Conservation (phyloP, 2,329 filamentous ascomycete species). For the Calonectria fujianensis region DNA sequence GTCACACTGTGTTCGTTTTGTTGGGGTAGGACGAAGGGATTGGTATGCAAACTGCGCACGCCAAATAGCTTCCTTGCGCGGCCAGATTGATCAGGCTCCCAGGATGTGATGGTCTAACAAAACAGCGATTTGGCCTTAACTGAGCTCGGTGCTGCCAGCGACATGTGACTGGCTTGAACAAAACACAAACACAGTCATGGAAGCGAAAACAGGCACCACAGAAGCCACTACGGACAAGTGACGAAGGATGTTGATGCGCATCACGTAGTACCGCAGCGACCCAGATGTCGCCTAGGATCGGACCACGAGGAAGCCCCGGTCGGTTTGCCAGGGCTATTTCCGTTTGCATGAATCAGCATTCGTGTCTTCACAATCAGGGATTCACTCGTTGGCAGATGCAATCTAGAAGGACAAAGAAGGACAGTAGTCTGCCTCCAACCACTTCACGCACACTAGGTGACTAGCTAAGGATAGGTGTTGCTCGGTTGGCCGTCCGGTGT, state of each 20-base stretch:
- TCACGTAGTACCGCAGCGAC: slow-evolving; percentile 39
- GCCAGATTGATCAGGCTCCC: slow-evolving; percentile 4
- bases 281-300: slow-evolving; percentile 44
- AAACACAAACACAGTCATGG: not conserved
- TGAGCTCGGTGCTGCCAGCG: not conserved
- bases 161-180: slow-evolving; percentile 5
- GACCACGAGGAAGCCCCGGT: slow-evolving; percentile 27
- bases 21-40: slow-evolving; percentile 13
- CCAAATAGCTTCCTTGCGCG: not conserved
- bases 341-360: not conserved
- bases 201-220: not conserved
- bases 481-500: not conserved
- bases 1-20: not conserved
- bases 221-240: slow-evolving; percentile 3
- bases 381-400: not conserved
- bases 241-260: slow-evolving; percentile 19
- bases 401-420: not conserved
- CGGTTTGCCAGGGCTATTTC: not conserved
- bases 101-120: not conserved
- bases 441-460: not conserved
- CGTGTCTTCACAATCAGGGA: not conserved
- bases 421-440: not conserved
- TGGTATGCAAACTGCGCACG: slow-evolving; percentile 17
- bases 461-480: not conserved
- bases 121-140: not conserved